Base-by-base conservation (phyloP, 352 stramenopile species). In the Pythium periplocum region DNA sequence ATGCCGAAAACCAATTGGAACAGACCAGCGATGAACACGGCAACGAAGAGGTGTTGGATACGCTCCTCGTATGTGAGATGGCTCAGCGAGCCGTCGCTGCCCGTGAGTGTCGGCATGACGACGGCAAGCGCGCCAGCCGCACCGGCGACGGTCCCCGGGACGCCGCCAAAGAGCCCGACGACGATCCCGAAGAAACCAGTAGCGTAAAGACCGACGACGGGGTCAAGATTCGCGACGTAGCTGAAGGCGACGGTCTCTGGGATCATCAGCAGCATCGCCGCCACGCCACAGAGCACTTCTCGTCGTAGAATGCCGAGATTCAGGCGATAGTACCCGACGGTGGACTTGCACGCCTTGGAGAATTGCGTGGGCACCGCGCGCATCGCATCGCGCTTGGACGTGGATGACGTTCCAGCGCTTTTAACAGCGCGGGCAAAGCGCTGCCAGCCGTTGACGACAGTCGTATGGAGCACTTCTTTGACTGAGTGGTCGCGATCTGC, bases 191-290 rank as follows among this genome's bases (percentile, higher is more conserved):
- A 71, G 46, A 97, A 84, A 37, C 93, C 93, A 6, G 91, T 96
- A 11, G 92, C 94, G 72, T 97, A 97, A 0, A 98, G 65, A 9
- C 91, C 92, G 6, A 96, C 80, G 37, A 90, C 54, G 6, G 90
- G 90, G 48, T 85, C 74, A n/a, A 97, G 36, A 43, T 92, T 90
- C 35, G 90, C 90, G 2, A 95, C 86, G 50, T 96, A 98, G 50
- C 86, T 89, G 67, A 98, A 98, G 9, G 89, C 92, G 6, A 98
- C 75, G 1, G 90, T 93, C 73, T 98, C 92, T 0, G 92, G 92
- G 32, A 98, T 91, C 86, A 97, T 93, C 30, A 96, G 82, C 43
- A 98, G 71, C 66, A 83, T 89, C 4, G 96, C 89, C 1, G 91
- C 86, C 6, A 98, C 55, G 17, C 94, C 94, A 17, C 87, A 88